These are phyloP conservation scores for Epichloe elymi DNA, from an alignment of 2,329 filamentous ascomycete genomes.

Conservation along the genomic window DNA sequence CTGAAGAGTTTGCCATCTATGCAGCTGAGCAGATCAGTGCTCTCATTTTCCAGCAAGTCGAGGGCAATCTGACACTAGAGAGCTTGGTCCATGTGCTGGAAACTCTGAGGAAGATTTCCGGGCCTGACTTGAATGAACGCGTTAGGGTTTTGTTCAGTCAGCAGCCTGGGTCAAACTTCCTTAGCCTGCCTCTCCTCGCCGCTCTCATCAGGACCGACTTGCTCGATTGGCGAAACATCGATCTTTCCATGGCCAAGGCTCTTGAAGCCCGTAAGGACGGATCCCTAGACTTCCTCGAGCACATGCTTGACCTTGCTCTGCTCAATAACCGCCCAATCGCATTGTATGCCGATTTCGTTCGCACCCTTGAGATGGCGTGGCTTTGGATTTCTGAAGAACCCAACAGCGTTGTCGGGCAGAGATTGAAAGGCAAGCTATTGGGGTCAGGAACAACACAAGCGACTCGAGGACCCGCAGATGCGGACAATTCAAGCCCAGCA, in stretches of 20 bases:
- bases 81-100: slow-evolving; percentile 50
- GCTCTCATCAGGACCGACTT: slow-evolving; percentile 47
- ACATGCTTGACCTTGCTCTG: slow-evolving; percentile 65
- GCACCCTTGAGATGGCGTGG: slow-evolving; percentile 69
- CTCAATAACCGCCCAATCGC: slow-evolving; percentile 66
- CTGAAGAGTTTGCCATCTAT: slow-evolving; percentile 45
- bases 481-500: slow-evolving; percentile 27
- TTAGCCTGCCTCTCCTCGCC: slow-evolving; percentile 43
- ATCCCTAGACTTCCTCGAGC: slow-evolving; percentile 68
- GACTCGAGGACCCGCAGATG: slow-evolving; percentile 34
- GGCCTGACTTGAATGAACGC: slow-evolving; percentile 38
- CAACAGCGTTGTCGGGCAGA: slow-evolving; percentile 47
- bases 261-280: slow-evolving; percentile 57
- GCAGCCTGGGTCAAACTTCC: slow-evolving; percentile 40
- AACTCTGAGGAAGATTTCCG: slow-evolving; percentile 45
- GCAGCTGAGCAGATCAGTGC: slow-evolving; percentile 47
- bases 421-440: slow-evolving; percentile 53
- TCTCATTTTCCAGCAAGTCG: slow-evolving; percentile 40
- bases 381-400: slow-evolving; percentile 68
- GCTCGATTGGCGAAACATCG: slow-evolving; percentile 51
- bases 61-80: slow-evolving; percentile 45
- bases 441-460: slow-evolving; percentile 27
- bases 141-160: slow-evolving; percentile 43
- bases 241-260: slow-evolving; percentile 59
- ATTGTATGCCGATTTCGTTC: slow-evolving; percentile 73